Evolutionary conservation across 345 rosid genomes (phyloP).

Genomic region (Salix purpurea): DNA sequence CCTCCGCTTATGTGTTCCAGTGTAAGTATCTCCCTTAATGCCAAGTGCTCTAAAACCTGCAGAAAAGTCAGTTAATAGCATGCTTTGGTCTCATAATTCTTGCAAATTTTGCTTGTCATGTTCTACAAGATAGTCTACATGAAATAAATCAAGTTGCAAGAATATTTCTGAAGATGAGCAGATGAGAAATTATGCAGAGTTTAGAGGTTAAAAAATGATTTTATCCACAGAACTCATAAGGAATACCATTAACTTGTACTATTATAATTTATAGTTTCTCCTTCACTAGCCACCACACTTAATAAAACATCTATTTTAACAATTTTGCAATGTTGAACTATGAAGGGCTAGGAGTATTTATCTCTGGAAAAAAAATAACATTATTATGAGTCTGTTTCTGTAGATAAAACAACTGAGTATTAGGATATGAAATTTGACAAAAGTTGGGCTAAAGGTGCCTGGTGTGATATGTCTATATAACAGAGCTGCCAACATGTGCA

Average conservation of each 20-base stretch:
- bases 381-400: neutral
- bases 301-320: neutral
- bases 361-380: neutral
- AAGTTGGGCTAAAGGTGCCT: neutral
- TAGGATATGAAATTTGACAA: neutral
- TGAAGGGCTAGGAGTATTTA: neutral
- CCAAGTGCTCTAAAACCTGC: constrained; percentile 92
- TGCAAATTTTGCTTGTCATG: neutral
- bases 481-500: constrained; percentile 22
- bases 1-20: constrained; percentile 69
- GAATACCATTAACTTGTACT: neutral
- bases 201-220: neutral
- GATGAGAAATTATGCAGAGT: neutral
- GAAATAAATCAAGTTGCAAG: neutral
- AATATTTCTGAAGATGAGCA: neutral
- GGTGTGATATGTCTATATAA: neutral
- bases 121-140: neutral
- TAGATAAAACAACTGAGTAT: neutral
- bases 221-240: neutral
- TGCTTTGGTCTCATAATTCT: neutral
- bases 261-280: neutral
- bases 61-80: constrained; percentile 14
- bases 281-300: neutral
- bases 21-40: constrained; percentile 70
- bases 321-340: neutral